phyloP scores from a whole-genome alignment of 306 rosid species.

The Begonia loranthoides region DNA sequence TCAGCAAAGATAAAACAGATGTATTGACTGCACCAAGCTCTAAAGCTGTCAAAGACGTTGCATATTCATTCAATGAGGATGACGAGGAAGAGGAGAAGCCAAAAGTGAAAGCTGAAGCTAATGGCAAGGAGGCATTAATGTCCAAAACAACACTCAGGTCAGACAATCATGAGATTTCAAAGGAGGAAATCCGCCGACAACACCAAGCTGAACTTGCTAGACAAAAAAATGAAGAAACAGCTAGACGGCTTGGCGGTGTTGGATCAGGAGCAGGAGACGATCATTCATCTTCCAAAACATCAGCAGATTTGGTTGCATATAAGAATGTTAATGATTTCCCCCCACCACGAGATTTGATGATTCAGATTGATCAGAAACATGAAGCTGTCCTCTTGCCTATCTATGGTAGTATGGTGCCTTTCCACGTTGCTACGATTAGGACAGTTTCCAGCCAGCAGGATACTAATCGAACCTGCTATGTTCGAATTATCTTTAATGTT shows the following conservation, averaged over 20 bases:
- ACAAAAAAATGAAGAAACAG: constrained; percentile 96
- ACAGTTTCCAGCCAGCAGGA: constrained; percentile 75
- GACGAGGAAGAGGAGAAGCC: constrained; percentile 63
- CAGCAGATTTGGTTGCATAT: constrained; percentile 62
- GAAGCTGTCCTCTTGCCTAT: constrained; percentile 83
- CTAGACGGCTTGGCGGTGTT: constrained; percentile 85
- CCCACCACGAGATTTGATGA: constrained; percentile 70
- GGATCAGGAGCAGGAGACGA: constrained; percentile 42
- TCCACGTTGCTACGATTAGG: constrained; percentile 80
- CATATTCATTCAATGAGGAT: constrained; percentile 81
- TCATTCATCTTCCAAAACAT: constrained; percentile 37
- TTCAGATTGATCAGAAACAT: constrained; percentile 80
- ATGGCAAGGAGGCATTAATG: constrained; percentile 29
- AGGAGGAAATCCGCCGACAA: constrained; percentile 90
- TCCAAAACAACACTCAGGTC: constrained; percentile 85
- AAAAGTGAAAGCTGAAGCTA: constrained; percentile 19
- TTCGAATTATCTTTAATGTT: constrained; percentile 71
- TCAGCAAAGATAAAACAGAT: constrained; percentile 54
- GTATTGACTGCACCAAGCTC: constrained; percentile 51
- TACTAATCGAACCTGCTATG: constrained; percentile 28
- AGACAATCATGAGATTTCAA: constrained; percentile 81
- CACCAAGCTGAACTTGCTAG: constrained; percentile 99
- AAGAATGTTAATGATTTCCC: constrained; percentile 77
- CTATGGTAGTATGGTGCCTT: constrained; percentile 90
- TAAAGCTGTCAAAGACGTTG: constrained; percentile 69